phyloP scores from a whole-genome alignment of 2,329 filamentous ascomycete species.

The Camillea tinctor region DNA sequence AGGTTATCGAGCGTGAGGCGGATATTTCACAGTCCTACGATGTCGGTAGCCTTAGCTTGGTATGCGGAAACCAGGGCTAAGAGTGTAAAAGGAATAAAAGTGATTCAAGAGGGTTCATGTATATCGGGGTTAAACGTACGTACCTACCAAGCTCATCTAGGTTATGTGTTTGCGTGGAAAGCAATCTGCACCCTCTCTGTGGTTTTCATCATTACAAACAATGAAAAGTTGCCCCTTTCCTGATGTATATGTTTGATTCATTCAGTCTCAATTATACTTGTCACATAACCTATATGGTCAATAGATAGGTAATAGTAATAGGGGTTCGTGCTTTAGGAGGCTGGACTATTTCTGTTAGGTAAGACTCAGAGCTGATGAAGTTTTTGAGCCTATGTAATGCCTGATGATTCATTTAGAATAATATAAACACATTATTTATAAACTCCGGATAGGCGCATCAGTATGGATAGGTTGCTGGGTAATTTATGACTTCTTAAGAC shows the following conservation, averaged over 20 bases:
- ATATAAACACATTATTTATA: no score
- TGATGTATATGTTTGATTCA: not conserved
- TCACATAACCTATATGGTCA: not conserved
- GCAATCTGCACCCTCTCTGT: not conserved
- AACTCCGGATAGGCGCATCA: no score
- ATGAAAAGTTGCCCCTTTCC: not conserved
- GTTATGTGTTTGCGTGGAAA: not conserved
- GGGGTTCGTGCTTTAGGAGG: no score
- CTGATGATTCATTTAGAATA: no score
- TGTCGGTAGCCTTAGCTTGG: not conserved
- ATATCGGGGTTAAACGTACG: constrained; percentile 18
- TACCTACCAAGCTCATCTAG: no score
- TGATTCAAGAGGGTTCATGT: constrained; percentile 30
- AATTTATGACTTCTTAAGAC: no score
- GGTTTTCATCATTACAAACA: not conserved
- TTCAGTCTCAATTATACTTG: not conserved
- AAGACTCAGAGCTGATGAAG: no score
- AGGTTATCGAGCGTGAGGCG: constrained; percentile 43
- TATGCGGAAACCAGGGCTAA: constrained; percentile 19
- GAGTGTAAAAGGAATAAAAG: constrained; percentile 17
- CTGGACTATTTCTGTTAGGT: no score
- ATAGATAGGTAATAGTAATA: no score
- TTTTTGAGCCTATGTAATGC: no score
- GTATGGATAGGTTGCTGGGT: no score
- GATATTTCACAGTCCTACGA: constrained; percentile 21